Evolutionary conservation across 140 eudicot genomes (phyloP).

Genomic region (Erigeron philadelphicus): DNA sequence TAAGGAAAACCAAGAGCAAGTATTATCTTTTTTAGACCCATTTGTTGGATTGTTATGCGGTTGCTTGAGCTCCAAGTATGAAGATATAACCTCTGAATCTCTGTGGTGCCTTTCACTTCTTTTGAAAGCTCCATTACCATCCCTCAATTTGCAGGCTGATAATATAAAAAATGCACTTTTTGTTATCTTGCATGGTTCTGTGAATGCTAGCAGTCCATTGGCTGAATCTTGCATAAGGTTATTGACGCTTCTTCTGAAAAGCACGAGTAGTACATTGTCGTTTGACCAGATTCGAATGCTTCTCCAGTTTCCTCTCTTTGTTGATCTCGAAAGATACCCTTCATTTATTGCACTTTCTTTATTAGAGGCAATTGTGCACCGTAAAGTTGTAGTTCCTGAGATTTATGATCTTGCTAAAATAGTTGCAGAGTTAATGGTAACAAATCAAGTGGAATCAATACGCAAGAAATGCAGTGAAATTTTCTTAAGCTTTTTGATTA

Average conservation of each 20-base stretch:
- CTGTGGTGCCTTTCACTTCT: constrained; percentile 60
- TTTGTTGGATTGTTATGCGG: constrained; percentile 51
- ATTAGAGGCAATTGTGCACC: constrained; percentile 62
- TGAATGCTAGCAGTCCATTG: constrained; percentile 42
- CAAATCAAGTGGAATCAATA: constrained; percentile 53
- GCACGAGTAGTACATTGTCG: constrained; percentile 58
- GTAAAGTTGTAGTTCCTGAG: constrained; percentile 65
- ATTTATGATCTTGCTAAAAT: constrained; percentile 61
- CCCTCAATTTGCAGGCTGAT: constrained; percentile 53
- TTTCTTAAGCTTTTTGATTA: constrained; percentile 58
- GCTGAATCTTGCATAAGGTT: constrained; percentile 70
- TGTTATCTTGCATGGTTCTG: constrained; percentile 66
- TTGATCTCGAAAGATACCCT: constrained; percentile 76
- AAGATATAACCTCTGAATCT: constrained; percentile 50
- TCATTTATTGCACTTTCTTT: constrained; percentile 72
- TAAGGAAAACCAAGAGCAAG: constrained; percentile 36
- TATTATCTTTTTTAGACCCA: constrained; percentile 60
- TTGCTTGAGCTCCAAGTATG: constrained; percentile 74
- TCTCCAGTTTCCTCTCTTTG: constrained; percentile 71
- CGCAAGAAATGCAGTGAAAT: constrained; percentile 77
- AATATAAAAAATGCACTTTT: constrained; percentile 63
- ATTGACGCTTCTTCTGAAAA: constrained; percentile 59
- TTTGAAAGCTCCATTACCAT: constrained; percentile 56
- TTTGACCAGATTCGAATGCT: constrained; percentile 70
- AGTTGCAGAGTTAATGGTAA: constrained; percentile 71